Conservation (phyloP, 2,329 filamentous ascomycete genomes). For the Pestalotiopsis sp. region DNA sequence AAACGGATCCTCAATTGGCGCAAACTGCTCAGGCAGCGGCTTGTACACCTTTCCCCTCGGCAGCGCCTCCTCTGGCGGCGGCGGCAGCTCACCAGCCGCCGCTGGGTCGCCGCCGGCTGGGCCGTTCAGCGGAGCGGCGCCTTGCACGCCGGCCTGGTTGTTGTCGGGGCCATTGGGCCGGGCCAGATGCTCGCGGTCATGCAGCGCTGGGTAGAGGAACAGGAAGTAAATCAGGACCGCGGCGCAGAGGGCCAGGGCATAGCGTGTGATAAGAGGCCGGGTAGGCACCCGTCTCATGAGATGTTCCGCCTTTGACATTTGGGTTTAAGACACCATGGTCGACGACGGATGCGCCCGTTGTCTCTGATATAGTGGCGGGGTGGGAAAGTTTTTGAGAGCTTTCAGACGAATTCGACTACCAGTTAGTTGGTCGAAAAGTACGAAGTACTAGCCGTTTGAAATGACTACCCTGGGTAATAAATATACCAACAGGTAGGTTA, state of each 20-base stretch:
- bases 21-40: slow-evolving; percentile 26
- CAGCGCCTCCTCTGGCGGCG: slow-evolving; percentile 10
- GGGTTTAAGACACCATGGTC: background rate
- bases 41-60: slow-evolving; percentile 35
- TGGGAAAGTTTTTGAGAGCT: background rate
- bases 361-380: background rate
- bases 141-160: background rate
- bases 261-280: slow-evolving; percentile 32
- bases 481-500: background rate
- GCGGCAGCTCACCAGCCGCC: background rate
- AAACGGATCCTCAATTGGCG: slow-evolving; percentile 40
- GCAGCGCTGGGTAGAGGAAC: slow-evolving; percentile 14
- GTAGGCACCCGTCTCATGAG: slow-evolving; percentile 14
- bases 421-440: background rate
- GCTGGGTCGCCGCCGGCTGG: background rate
- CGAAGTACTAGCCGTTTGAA: background rate
- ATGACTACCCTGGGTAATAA: no score
- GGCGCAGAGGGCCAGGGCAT: slow-evolving; percentile 31
- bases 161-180: slow-evolving; percentile 1
- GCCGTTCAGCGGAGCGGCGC: background rate
- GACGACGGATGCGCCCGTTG: background rate
- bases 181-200: background rate
- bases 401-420: background rate
- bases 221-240: slow-evolving; percentile 34
- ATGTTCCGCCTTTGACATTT: slow-evolving; percentile 12